These are phyloP conservation scores for Umbilicus rupestris DNA, from an alignment of 164 flowering plant genomes.

Conservation along the genomic window DNA sequence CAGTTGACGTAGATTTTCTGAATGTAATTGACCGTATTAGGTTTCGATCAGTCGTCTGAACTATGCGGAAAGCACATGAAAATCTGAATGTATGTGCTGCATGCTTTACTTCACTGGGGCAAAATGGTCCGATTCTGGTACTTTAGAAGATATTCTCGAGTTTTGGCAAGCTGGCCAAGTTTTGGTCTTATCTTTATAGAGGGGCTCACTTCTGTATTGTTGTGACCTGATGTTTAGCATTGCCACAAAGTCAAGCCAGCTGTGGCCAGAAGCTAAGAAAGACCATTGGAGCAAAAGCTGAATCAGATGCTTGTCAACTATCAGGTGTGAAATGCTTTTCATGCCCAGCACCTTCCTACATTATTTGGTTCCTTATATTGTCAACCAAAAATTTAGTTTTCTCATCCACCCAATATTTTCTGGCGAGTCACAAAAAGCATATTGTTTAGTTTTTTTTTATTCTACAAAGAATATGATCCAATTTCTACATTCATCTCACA, in stretches of 20 bases:
- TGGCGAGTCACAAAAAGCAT: background rate
- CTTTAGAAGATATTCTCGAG: background rate
- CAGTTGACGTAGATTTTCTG: too few species aligned
- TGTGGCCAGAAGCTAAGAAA: background rate
- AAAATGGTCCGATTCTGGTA: background rate
- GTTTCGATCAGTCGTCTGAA: background rate
- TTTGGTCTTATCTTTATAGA: background rate
- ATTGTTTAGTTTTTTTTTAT: too few species aligned
- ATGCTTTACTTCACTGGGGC: background rate
- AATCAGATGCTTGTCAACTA: background rate
- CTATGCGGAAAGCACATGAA: background rate
- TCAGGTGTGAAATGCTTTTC: background rate
- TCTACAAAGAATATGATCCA: too few species aligned
- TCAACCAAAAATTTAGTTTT: background rate
- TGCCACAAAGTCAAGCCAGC: background rate
- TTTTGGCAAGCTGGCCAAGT: background rate
- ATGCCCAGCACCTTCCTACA: background rate
- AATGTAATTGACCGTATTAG: too few species aligned
- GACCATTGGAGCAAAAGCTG: background rate
- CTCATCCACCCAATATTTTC: background rate
- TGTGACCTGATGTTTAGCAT: background rate
- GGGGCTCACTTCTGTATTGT: background rate
- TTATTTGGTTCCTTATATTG: background rate
- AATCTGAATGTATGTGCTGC: background rate
- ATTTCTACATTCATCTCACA: too few species aligned